Conservation (phyloP, 1,139 yeast genomes). For the Protomyces lactucae-debilis region DNA sequence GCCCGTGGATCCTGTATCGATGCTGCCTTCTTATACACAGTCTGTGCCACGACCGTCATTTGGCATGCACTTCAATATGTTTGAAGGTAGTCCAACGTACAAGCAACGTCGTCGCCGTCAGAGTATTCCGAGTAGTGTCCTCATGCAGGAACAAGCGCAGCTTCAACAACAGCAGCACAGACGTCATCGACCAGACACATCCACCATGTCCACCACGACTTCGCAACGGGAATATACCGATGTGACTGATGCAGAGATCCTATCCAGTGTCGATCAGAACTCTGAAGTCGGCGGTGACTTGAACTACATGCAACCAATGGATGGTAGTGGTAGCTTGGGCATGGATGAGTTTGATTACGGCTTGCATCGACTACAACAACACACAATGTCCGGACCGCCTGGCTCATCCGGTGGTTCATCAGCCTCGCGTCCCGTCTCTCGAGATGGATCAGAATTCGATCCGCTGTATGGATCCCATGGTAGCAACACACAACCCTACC, state of each 20-base stretch:
- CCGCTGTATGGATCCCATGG: not conserved
- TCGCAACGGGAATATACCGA: not conserved
- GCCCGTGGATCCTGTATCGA: not conserved
- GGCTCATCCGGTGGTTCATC: not conserved
- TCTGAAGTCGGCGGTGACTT: not conserved
- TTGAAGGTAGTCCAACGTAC: slow-evolving; percentile 32
- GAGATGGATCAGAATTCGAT: not conserved
- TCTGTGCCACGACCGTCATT: not conserved
- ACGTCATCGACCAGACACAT: not conserved
- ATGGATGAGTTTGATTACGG: not conserved
- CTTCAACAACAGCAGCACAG: not conserved
- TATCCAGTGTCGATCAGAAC: not conserved
- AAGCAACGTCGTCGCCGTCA: slow-evolving; percentile 32
- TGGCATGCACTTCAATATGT: slow-evolving; percentile 16
- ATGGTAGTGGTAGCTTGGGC: not conserved
- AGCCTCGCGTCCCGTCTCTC: not conserved
- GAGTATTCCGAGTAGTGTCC: slow-evolving; percentile 11
- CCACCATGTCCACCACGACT: not conserved
- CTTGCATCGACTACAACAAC: not conserved
- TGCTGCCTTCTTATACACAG: not conserved
- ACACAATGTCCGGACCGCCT: not conserved
- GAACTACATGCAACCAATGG: not conserved
- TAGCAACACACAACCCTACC: not conserved
- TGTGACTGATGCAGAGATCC: not conserved
- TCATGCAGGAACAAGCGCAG: not conserved